A percentile compares a stretch with the other conserved stretches of the same genome.
Evolutionary conservation across 2,329 filamentous ascomycete species (phyloP).

Genomic region (Aspergillus oerlinghausenensis): DNA sequence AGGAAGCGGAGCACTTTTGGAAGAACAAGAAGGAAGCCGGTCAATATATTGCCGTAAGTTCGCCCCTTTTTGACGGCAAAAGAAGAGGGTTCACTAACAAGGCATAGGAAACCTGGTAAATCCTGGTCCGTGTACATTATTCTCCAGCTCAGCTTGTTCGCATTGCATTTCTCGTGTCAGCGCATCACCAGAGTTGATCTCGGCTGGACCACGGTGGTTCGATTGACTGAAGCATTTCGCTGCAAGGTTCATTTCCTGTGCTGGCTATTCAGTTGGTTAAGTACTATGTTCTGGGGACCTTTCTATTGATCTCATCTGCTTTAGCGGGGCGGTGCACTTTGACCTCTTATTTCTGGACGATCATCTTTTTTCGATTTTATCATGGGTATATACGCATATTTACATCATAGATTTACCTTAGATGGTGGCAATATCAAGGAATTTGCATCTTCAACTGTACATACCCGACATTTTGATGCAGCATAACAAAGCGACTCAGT

Average conservation of each 20-base stretch:
- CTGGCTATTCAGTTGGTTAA: neutral
- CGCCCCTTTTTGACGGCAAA: neutral
- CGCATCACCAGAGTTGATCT: constrained; percentile 4
- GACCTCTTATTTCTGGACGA: neutral
- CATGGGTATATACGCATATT: neutral
- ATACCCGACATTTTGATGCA: neutral
- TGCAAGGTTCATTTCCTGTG: neutral
- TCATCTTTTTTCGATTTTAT: neutral
- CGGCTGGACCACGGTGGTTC: neutral
- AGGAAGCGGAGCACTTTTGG: constrained; percentile 87
- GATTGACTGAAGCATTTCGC: neutral
- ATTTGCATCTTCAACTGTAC: neutral
- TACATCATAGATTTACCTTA: neutral
- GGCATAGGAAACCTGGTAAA: constrained; percentile 34
- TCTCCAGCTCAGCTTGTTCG: neutral
- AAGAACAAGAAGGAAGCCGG: constrained; percentile 83
- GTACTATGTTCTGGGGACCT: neutral
- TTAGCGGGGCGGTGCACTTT: neutral
- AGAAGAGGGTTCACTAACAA: constrained; percentile 3
- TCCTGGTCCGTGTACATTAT: neutral
- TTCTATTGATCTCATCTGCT: neutral
- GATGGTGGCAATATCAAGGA: neutral
- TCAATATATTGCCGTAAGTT: constrained; percentile 79
- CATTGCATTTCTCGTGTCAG: neutral
- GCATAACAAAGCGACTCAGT: too few species aligned